Base-by-base conservation (phyloP, 345 rosid genomes). In the Rhodamnia argentea region DNA sequence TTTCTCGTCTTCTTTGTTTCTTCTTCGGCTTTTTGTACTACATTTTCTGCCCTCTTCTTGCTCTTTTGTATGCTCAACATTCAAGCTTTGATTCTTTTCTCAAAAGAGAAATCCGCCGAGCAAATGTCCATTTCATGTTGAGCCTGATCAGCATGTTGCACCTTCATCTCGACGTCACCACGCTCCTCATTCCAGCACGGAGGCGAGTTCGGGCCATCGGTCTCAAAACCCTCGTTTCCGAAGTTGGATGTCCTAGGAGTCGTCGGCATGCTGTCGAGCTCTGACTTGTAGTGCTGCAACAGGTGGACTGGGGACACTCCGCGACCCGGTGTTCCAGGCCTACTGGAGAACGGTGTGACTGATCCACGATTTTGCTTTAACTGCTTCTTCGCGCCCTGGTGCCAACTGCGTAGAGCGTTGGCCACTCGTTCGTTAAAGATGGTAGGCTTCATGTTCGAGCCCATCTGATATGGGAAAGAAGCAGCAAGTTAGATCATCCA, bases 361-460 rank as follows among this genome's bases (percentile, higher is more conserved):
- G 87, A 81, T 11, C 88, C 90, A 24, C 82, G 86, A 83, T 78
- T 87, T 18, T 78, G 83, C 83, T 86, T 91, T 37, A 87, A 70
- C 62, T 90, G 84, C 83, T 87, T 88, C 84, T 62, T 90, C 0
- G 93, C 93, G 0, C 88, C 85, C 29, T 78, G 89, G 84, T 91
- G 91, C 93, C 90, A 89, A 50, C 86, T 87, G 64, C 88, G 85
- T 26, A 91, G 88, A 7, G 92, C 91, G 2, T 83, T 86, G 2
- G 88, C 92, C 32, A 89, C 91, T 83, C 87, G 87, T 29, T 91
- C 93, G 23, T 91, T 88, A 86, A 91, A 90, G 44, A 88, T 86
- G 23, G 93, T 88, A 3, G 92, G 91, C 52, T 87, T 90, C 93
- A 90, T 89, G 23, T 87, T 83, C 27, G 92, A 86, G 29, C 92